Evolutionary conservation across 805 yeast genomes (phyloP), one percentile per base, ranked within the genome.

Genomic region (Candida silvicultrix): DNA sequence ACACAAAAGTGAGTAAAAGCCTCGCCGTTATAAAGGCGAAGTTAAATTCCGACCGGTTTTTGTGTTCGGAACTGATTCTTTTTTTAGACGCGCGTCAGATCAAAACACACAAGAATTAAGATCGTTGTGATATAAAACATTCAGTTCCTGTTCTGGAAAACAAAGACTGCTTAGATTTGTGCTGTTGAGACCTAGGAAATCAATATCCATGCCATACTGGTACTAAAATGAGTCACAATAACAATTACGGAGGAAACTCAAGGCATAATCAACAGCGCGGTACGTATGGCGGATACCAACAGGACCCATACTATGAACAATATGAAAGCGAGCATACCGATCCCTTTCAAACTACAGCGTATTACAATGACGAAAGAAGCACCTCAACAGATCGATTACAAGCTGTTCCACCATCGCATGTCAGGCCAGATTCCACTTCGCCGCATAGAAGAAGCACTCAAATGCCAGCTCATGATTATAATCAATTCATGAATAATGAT

Each of bases 381-480:
- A 35, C 50, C 18, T 57, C 58, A 18, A 39, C 49, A n/a, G 58
- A 56, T 21, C 46, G 54, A 44, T 43, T 54, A 2, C 53, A 53
- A 38, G 39, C 39, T 15, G 34, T 49, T 5, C 44, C 53, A 35
- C 54, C 55, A 2, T 45, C 54, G 2, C 48, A 47, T 23, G 41
- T 44, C 4, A 45, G 57, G 6, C 45, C 45, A 18, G 49, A 48
- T 19, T 45, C 55, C 1, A 42, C 22, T 28, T 40, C 51, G 2
- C 41, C 51, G 16, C 52, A 46, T 31, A 48, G 52, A 40, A 47
- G 56, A 47, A 44, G 56, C 28, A 42, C 39, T 7, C 41, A 38
- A 23, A 9, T 25, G 19, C 44, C 49, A 28, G 31, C 14, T 4
- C 31, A 28, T 28, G 31, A 28, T 16, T n/a, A 20, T 7, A 18